Conservation (phyloP, 2,329 filamentous ascomycete species). For the Cladosporium halotolerans region DNA sequence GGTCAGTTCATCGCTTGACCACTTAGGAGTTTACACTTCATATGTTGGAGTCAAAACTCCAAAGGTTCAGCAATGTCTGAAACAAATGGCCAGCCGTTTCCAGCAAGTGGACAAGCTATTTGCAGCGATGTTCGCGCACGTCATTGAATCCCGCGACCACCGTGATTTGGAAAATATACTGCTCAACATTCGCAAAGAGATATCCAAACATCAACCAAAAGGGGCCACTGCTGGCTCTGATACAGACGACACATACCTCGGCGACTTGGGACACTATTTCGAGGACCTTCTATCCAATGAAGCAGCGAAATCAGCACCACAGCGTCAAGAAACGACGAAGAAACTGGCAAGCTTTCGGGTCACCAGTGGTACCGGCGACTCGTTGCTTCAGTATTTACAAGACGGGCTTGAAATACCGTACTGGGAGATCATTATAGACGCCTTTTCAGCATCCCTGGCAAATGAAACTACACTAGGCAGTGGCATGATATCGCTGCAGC, state of each 20-base stretch:
- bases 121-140: background rate
- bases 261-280: background rate
- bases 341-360: background rate
- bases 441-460: background rate
- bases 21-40: background rate
- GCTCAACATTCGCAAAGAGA: background rate
- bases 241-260: background rate
- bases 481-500: background rate
- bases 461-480: background rate
- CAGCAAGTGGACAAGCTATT: background rate
- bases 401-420: background rate
- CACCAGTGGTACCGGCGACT: background rate
- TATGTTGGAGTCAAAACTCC: background rate
- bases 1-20: background rate
- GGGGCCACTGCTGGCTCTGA: background rate
- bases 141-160: background rate
- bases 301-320: background rate
- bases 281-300: background rate
- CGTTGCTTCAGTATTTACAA: background rate
- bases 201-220: background rate
- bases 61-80: background rate
- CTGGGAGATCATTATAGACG: background rate
- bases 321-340: background rate
- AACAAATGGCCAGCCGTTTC: background rate
- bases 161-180: background rate